These are phyloP conservation scores for Aspergillus caelatus DNA, from an alignment of 2,329 filamentous ascomycete species.

Conservation along the genomic window DNA sequence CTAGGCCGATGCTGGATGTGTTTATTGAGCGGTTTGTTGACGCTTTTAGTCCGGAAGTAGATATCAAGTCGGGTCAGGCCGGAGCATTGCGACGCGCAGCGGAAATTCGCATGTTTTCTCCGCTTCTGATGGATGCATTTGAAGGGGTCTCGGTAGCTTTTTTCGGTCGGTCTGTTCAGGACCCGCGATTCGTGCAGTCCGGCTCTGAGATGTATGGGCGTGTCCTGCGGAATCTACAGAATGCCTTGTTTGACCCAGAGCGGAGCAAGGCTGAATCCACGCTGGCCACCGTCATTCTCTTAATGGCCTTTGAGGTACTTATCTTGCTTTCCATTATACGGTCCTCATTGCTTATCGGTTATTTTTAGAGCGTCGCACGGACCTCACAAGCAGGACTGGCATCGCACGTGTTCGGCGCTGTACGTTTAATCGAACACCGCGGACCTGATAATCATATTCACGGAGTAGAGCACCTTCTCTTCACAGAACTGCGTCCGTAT, in stretches of 20 bases:
- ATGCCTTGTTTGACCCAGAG: slow-evolving; percentile 40
- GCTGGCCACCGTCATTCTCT: slow-evolving; percentile 40
- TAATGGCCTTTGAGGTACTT: slow-evolving; percentile 42
- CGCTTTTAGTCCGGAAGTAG: slow-evolving; percentile 43
- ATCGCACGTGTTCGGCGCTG: slow-evolving; percentile 39
- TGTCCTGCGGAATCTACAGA: slow-evolving; percentile 40
- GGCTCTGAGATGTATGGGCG: slow-evolving; percentile 39
- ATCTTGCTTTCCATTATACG: not conserved
- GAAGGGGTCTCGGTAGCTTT: slow-evolving; percentile 43
- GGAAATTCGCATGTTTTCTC: slow-evolving; percentile 44
- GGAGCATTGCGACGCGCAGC: slow-evolving; percentile 41
- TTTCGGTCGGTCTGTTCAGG: slow-evolving; percentile 40
- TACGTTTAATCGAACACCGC: slow-evolving; percentile 41
- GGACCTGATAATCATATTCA: slow-evolving; percentile 44
- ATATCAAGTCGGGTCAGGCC: slow-evolving; percentile 36
- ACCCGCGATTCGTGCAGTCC: slow-evolving; percentile 36
- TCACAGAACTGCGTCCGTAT: slow-evolving; percentile 43
- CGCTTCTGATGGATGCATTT: slow-evolving; percentile 40
- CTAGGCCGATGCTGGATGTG: slow-evolving; percentile 34
- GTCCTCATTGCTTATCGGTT: slow-evolving; percentile 7
- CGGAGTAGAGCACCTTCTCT: slow-evolving; percentile 43
- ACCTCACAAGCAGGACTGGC: slow-evolving; percentile 36
- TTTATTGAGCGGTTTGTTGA: slow-evolving; percentile 45
- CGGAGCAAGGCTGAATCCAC: slow-evolving; percentile 41
- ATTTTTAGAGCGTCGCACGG: slow-evolving; percentile 37